Evolutionary conservation across 2,329 filamentous ascomycete species (phyloP).

Genomic region (Simplicillium sp.): DNA sequence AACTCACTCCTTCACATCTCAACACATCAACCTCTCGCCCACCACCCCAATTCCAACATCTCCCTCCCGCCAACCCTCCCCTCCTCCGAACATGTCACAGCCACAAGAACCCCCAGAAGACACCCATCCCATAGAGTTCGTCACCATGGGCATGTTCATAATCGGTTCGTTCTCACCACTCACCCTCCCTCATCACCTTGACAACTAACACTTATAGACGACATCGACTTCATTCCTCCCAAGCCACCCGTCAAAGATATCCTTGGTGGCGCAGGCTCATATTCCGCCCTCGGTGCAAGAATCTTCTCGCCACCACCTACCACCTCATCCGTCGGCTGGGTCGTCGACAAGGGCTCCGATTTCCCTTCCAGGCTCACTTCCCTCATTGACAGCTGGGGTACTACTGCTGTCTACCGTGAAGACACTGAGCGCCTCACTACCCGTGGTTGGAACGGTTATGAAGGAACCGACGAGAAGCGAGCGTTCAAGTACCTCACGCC

Average conservation of each 20-base stretch:
- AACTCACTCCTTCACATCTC: no score
- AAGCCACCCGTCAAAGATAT: slow-evolving; percentile 62
- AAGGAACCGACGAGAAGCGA: slow-evolving; percentile 54
- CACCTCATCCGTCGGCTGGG: slow-evolving; percentile 71
- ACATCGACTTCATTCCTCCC: slow-evolving; percentile 76
- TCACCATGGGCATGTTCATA: slow-evolving; percentile 66
- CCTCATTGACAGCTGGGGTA: slow-evolving; percentile 66
- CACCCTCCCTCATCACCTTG: neutral
- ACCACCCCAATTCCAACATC: no score
- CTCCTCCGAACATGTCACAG: no score
- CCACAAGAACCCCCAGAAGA: no score
- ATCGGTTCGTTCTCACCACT: slow-evolving; percentile 42
- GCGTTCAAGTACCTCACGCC: slow-evolving; percentile 83
- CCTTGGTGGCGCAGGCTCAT: slow-evolving; percentile 83
- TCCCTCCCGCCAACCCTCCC: no score
- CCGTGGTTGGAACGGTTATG: slow-evolving; percentile 87
- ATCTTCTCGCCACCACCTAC: slow-evolving; percentile 65
- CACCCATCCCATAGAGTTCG: slow-evolving; percentile 44
- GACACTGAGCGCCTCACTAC: slow-evolving; percentile 67
- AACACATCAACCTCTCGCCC: no score
- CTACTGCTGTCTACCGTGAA: slow-evolving; percentile 59
- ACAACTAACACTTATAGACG: slow-evolving; percentile 51
- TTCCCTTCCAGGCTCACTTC: slow-evolving; percentile 61
- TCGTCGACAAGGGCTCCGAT: slow-evolving; percentile 82
- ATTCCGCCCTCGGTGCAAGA: slow-evolving; percentile 78